Conservation (phyloP, 108 stramenopile genomes). For the Stephanodiscus triporus region DNA sequence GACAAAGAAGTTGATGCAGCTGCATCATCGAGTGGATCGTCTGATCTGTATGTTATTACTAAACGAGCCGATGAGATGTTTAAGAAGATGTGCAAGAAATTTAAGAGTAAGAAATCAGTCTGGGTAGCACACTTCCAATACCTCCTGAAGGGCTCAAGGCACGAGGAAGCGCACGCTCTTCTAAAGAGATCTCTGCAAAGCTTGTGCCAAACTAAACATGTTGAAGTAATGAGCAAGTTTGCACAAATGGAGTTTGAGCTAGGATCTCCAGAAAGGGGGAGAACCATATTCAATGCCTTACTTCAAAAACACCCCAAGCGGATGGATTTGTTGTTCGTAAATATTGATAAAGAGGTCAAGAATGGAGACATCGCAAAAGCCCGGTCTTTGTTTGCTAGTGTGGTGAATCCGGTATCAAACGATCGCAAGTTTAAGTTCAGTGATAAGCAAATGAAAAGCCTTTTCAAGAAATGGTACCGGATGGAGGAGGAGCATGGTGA, state of each 20-base stretch:
- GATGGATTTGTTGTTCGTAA: constrained; percentile 92
- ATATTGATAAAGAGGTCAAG: constrained; percentile 96
- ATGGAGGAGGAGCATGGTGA: constrained; percentile 92
- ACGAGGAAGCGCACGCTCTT: constrained; percentile 82
- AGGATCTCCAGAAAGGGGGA: constrained; percentile 86
- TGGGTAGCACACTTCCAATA: constrained; percentile 90
- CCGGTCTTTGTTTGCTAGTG: constrained; percentile 76
- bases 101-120: constrained; percentile 88
- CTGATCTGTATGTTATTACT: constrained; percentile 27
- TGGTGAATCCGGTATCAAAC: constrained; percentile 45
- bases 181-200: constrained; percentile 87
- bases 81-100: constrained; percentile 86
- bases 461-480: constrained; percentile 96
- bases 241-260: constrained; percentile 92
- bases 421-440: constrained; percentile 70
- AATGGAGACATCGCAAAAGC: constrained; percentile 80
- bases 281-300: constrained; percentile 92
- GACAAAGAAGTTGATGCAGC: constrained; percentile 68
- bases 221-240: constrained; percentile 87
- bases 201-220: constrained; percentile 90
- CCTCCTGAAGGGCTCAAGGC: constrained; percentile 67
- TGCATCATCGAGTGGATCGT: constrained; percentile 40
- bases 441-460: constrained; percentile 95
- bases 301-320: constrained; percentile 88
- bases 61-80: constrained; percentile 75